Base-by-base conservation (phyloP, 495 filamentous ascomycete genomes). In the Hypomontagnella submonticulosa region DNA sequence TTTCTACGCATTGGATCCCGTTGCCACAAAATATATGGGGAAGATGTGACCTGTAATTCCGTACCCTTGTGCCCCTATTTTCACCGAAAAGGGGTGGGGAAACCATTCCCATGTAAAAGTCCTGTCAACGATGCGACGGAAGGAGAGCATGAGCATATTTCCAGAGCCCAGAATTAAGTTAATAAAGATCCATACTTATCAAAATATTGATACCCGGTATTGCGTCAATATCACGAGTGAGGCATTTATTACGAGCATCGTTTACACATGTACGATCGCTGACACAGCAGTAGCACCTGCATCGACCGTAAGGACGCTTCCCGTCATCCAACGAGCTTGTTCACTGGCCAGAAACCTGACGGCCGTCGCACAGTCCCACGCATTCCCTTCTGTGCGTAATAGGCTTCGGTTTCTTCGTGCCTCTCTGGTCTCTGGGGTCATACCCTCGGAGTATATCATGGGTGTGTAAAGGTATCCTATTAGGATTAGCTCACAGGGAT, bases 391-490 rank as follows among this genome's bases (percentile, higher is more conserved):
- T 5, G 80, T 83, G 0, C 73, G 73, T n/a, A 87, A 66, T 32
- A 88, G 70, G 67, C 81, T 87, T 36, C 80, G 65, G 34, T 77
- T 75, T 30, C 73, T 77, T 27, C 85, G 68, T 16, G 80, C 77
- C 37, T 79, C 74, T 52, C 85, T 61, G 4, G 74, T 71, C 56
- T 85, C 80, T 16, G 79, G 73, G 23, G 71, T 82, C 81, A 86
- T 85, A 0, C 82, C 83, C 5, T 75, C 72, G 1, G 69, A 75
- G 59, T 82, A 83, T 76, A 87, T 82, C 84, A 87, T 87, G 0
- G 85, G 83, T n/a, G 83, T 87, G 53, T 81, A 88, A 4, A 88
- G 74, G 82, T 86, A 85, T 50, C 72, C 52, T 51, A 19, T 20
- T 5, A 5, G 12, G 8, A 56, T 70, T 58, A 67, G 57, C 15